phyloP scores from a whole-genome alignment of 495 filamentous ascomycete genomes.

The Tuber melanosporum region DNA sequence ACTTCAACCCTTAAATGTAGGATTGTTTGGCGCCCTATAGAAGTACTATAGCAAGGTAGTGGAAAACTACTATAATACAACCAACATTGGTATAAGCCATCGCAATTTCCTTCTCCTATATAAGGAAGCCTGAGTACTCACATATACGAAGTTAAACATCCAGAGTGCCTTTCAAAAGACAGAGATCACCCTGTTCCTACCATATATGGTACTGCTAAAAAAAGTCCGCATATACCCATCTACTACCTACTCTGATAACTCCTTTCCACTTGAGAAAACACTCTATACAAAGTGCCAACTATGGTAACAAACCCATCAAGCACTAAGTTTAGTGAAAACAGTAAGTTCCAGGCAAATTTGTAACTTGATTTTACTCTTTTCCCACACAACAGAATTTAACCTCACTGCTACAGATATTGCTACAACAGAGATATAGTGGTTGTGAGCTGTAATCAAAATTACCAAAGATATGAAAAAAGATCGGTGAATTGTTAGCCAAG shows the following conservation, averaged over 20 bases:
- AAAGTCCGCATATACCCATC: accelerated
- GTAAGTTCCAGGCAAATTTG: not conserved
- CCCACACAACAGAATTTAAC: not conserved
- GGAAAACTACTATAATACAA: too few species aligned
- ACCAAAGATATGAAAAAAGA: not conserved
- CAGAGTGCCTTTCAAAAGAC: not conserved
- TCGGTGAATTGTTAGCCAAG: not conserved
- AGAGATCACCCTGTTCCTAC: not conserved
- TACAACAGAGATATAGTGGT: not conserved
- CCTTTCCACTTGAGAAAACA: not conserved
- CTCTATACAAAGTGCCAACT: not conserved
- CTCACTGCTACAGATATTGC: not conserved
- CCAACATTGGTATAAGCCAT: not conserved
- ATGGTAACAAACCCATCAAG: not conserved
- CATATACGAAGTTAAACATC: not conserved
- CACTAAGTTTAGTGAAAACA: not conserved
- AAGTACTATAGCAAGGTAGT: not conserved
- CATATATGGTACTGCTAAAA: not conserved
- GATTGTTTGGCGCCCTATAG: not conserved
- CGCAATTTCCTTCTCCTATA: not conserved
- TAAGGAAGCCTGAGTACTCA: not conserved
- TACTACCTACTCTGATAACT: too few species aligned
- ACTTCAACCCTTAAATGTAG: not conserved
- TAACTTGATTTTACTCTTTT: not conserved
- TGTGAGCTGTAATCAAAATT: not conserved